phyloP scores from a whole-genome alignment of 1,139 yeast species.

The Magnusiomyces sp. region DNA sequence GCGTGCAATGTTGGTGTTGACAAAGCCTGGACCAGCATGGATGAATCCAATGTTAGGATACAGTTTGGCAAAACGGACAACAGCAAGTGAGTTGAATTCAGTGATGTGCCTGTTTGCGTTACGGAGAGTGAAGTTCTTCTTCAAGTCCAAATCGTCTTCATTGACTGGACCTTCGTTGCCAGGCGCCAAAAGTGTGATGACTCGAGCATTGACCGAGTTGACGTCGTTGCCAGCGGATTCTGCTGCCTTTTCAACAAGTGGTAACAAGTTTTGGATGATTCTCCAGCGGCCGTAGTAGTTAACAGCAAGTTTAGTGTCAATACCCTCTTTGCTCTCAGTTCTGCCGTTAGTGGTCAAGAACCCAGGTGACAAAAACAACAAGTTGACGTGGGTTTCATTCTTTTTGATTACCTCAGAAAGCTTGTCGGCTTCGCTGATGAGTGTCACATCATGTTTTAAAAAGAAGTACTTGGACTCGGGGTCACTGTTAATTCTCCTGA shows the following conservation, averaged over 20 bases:
- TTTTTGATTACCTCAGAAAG: constrained; percentile 17
- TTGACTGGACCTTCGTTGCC: constrained; percentile 23
- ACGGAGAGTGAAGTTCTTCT: constrained; percentile 16
- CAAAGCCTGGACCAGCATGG: constrained; percentile 28
- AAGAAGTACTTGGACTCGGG: constrained; percentile 21
- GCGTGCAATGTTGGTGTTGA: constrained; percentile 21
- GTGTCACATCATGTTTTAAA: constrained; percentile 22
- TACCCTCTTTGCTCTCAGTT: constrained; percentile 26
- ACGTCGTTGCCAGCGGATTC: constrained; percentile 11
- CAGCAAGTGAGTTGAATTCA: constrained; percentile 22
- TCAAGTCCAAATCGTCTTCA: constrained; percentile 24
- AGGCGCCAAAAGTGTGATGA: constrained; percentile 26
- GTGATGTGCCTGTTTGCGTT: constrained; percentile 16
- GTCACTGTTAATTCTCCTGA: constrained; percentile 21
- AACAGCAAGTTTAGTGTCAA: constrained; percentile 24
- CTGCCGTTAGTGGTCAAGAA: constrained; percentile 19
- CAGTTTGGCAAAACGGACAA: constrained; percentile 19
- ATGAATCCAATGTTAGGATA: constrained; percentile 25
- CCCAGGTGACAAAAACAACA: constrained; percentile 25
- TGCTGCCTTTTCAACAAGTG: constrained; percentile 23
- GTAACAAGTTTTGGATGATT: constrained; percentile 21
- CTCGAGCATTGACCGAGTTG: constrained; percentile 19
- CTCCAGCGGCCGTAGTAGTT: constrained; percentile 29
- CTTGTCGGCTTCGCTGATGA: constrained; percentile 23
- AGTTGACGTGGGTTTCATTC: constrained; percentile 24